These are phyloP conservation scores for Stylonectria norvegica DNA, from an alignment of 2,329 filamentous ascomycete species.

Conservation along the genomic window DNA sequence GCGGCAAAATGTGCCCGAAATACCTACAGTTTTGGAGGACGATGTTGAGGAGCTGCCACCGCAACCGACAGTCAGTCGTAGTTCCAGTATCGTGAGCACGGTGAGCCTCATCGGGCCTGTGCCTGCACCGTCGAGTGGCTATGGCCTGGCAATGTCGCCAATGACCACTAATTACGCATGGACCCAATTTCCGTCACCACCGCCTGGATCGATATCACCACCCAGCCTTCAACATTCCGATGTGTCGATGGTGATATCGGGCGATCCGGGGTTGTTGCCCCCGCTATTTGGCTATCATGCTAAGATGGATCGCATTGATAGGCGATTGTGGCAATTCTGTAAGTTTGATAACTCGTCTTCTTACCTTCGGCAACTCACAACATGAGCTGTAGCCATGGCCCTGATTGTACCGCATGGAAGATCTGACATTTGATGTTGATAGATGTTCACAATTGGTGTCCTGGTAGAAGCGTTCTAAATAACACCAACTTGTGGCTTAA, in stretches of 20 bases:
- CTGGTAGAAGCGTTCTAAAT: conserved; percentile 36
- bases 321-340: conserved; percentile 36
- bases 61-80: conserved; percentile 5
- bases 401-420: background rate
- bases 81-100: conserved; percentile 7
- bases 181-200: conserved; percentile 6
- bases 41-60: conserved; percentile 14
- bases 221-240: too few species aligned
- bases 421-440: conserved; percentile 3
- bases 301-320: conserved; percentile 34
- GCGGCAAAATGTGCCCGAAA: conserved; percentile 10
- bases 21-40: conserved; percentile 12
- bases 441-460: conserved; percentile 41
- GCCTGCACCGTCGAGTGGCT: conserved; percentile 3
- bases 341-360: conserved; percentile 16
- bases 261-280: conserved; percentile 26
- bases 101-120: conserved; percentile 8
- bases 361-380: background rate
- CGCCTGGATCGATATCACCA: conserved; percentile 7
- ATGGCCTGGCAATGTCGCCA: conserved; percentile 7
- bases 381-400: background rate
- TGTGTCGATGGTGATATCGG: conserved; percentile 7
- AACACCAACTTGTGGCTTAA: conserved; percentile 40
- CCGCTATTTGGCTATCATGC: conserved; percentile 30
- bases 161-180: conserved; percentile 8